Evolutionary conservation across 768 basidiomycete genomes (phyloP).

Genomic region (Naganishia antarctica): DNA sequence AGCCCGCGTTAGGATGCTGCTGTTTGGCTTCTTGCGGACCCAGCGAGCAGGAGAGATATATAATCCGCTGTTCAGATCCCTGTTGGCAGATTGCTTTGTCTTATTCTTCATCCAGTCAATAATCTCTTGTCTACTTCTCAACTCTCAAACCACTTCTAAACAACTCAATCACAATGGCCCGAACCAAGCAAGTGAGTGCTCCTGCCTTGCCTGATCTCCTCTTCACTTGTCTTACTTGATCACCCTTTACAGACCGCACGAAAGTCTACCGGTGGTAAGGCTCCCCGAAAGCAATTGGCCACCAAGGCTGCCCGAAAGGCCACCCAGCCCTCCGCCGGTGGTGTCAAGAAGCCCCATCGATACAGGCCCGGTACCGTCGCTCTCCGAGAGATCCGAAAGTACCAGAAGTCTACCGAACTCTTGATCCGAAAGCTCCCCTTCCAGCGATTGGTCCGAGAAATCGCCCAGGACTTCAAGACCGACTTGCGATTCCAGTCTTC

Average conservation of each 20-base stretch:
- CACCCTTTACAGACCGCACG: constrained; percentile 99
- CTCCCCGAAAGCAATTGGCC: constrained; percentile 42
- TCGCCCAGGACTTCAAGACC: constrained; percentile 39
- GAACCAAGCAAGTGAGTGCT: constrained; percentile 28
- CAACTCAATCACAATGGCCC: constrained; percentile 26
- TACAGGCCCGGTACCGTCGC: constrained; percentile 70
- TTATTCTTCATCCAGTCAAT: constrained; percentile 18
- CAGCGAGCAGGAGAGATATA: neutral
- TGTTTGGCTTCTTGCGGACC: neutral
- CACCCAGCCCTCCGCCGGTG: constrained; percentile 57
- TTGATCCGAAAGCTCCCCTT: constrained; percentile 49
- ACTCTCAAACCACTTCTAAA: constrained; percentile 1
- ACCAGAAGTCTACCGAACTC: constrained; percentile 50
- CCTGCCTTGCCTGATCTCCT: constrained; percentile 18
- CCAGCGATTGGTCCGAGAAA: constrained; percentile 26
- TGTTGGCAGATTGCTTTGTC: neutral
- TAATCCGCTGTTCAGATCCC: neutral
- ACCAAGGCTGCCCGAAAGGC: constrained; percentile 76
- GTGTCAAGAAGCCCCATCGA: constrained; percentile 99
- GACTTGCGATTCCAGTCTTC: constrained; percentile 56
- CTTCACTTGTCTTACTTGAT: too few species aligned
- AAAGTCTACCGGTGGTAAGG: constrained; percentile 93
- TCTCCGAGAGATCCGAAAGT: constrained; percentile 54
- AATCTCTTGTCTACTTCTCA: constrained; percentile 14
- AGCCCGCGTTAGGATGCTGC: neutral